Conservation (phyloP, 2,329 filamentous ascomycete genomes). For the Davidsoniella neocaledoniae region DNA sequence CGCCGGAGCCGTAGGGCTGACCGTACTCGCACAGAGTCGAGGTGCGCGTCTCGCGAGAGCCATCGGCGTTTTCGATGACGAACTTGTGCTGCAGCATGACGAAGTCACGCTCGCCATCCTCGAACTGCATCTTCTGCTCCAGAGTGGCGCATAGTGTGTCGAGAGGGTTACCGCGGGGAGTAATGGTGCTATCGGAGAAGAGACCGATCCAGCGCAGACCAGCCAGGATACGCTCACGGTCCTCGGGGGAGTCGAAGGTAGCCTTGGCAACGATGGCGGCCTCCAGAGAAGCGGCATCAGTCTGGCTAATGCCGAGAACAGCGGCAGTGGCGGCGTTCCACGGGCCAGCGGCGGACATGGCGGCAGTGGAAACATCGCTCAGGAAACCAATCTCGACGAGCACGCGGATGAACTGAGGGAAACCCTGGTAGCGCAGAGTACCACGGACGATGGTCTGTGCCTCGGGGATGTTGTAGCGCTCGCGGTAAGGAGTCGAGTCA, state of each 20-base stretch:
- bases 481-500: conserved; percentile 72
- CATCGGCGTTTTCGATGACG: conserved; percentile 68
- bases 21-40: conserved; percentile 75
- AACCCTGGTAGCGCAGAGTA: conserved; percentile 73
- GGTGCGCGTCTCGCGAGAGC: conserved; percentile 57
- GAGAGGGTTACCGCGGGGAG: conserved; percentile 59
- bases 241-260: conserved; percentile 41
- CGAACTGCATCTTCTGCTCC: conserved; percentile 84
- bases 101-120: conserved; percentile 65
- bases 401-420: conserved; percentile 76
- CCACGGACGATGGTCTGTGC: conserved; percentile 72
- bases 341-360: conserved; percentile 47
- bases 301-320: conserved; percentile 53
- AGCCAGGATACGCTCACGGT: conserved; percentile 51
- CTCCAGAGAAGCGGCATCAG: conserved; percentile 50
- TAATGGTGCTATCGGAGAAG: conserved; percentile 53
- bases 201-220: conserved; percentile 57
- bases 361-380: conserved; percentile 47
- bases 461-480: conserved; percentile 85
- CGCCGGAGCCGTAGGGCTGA: conserved; percentile 54
- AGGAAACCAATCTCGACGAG: conserved; percentile 87
- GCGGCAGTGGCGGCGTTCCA: conserved; percentile 79
- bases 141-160: conserved; percentile 83
- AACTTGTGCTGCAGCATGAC: conserved; percentile 72
- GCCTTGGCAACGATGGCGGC: conserved; percentile 61